These are phyloP conservation scores for Tanacetum coccineum DNA, from an alignment of 129 eudicot species.

Conservation along the genomic window DNA sequence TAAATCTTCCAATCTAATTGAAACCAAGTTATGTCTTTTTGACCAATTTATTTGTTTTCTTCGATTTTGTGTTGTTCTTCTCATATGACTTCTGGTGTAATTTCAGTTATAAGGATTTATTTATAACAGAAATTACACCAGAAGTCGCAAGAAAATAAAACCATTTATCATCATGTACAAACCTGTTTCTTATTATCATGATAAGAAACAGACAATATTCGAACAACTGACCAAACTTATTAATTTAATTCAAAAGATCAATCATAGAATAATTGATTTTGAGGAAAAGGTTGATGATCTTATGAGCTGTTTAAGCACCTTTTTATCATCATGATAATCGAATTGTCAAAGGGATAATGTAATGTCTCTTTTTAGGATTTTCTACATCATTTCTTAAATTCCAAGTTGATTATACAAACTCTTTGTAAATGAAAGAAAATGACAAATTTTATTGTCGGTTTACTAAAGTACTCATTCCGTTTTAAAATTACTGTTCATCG, in stretches of 20 bases:
- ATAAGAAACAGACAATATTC: background rate
- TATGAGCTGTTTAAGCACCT: conserved; percentile 30
- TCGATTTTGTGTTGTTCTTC: conserved; percentile 1
- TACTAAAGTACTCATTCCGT: too few relatives aligned
- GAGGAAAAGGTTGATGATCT: conserved; percentile 26
- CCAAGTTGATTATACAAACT: conserved; percentile 18
- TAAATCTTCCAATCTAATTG: conserved; percentile 28
- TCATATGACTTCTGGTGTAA: background rate
- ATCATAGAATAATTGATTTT: conserved; percentile 29
- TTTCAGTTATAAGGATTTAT: too few relatives aligned
- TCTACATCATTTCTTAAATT: conserved; percentile 28
- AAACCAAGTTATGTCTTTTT: conserved; percentile 14
- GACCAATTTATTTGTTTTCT: background rate
- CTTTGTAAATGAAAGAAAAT: too few relatives aligned
- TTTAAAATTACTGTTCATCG: too few relatives aligned
- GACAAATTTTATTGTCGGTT: background rate
- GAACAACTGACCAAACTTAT: background rate
- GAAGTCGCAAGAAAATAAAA: too few relatives aligned
- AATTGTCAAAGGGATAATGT: conserved; percentile 29
- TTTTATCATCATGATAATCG: conserved; percentile 21
- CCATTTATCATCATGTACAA: too few relatives aligned
- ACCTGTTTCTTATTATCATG: too few relatives aligned
- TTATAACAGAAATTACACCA: too few relatives aligned
- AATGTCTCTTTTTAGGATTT: conserved; percentile 22
- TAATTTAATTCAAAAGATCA: conserved; percentile 14